Conservation (phyloP, 495 filamentous ascomycete species). For the Aspergillus asperescens region DNA sequence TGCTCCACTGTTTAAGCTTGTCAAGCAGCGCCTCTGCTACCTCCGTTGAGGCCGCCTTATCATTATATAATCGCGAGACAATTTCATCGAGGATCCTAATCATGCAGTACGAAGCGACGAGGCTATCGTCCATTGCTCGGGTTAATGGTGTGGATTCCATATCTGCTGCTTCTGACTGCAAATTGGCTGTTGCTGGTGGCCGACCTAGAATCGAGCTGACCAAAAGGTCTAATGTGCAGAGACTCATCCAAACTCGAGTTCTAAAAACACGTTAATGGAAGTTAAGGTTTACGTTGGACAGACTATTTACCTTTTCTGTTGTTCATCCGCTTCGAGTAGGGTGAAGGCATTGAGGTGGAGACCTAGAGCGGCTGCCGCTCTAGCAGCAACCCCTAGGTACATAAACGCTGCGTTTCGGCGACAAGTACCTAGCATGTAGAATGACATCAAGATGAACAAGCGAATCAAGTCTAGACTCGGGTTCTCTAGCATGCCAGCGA, state of each 20-base stretch:
- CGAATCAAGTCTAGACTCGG: conserved; percentile 39
- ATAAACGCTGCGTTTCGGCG: conserved; percentile 47
- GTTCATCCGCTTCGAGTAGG: not conserved
- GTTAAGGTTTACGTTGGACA: too few relatives aligned
- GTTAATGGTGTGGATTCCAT: not conserved
- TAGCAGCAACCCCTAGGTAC: conserved; percentile 43
- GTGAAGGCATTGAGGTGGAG: conserved; percentile 25
- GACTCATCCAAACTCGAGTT: conserved; percentile 39
- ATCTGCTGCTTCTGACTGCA: conserved; percentile 20
- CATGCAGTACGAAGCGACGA: conserved; percentile 34
- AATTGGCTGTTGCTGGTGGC: conserved; percentile 30
- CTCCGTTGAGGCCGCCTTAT: conserved; percentile 29
- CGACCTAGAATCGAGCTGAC: conserved; percentile 41
- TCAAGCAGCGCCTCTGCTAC: conserved; percentile 31
- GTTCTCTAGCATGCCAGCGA: conserved; percentile 38
- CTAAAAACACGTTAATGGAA: conserved; percentile 11
- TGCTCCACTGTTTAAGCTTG: conserved; percentile 35
- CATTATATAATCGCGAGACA: conserved; percentile 28
- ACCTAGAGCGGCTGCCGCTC: conserved; percentile 40
- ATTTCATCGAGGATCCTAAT: conserved; percentile 36
- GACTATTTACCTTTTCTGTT: conserved; percentile 21
- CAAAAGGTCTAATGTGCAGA: conserved; percentile 40
- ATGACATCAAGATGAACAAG: conserved; percentile 40
- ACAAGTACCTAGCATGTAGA: conserved; percentile 46
- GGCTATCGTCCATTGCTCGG: conserved; percentile 11